Evolutionary conservation across 2,329 filamentous ascomycete genomes (phyloP).

Genomic region (Fusarium verticillioides): DNA sequence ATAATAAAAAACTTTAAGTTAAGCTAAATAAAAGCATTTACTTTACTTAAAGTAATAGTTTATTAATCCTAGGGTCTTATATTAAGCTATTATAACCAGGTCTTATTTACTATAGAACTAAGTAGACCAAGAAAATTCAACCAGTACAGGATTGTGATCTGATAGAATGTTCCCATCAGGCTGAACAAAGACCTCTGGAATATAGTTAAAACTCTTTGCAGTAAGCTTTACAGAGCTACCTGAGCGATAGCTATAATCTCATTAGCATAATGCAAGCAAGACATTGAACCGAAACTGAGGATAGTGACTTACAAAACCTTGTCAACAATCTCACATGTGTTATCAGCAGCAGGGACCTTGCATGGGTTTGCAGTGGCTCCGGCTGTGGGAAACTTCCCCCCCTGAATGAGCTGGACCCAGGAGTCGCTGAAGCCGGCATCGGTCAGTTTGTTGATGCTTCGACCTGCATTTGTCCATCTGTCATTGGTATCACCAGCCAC

Average conservation of each 20-base stretch:
- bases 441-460: slow-evolving; percentile 60
- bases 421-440: slow-evolving; percentile 66
- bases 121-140: slow-evolving; percentile 56
- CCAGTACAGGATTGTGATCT: slow-evolving; percentile 73
- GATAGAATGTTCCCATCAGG: slow-evolving; percentile 65
- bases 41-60: accelerated
- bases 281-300: no score
- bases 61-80: accelerated
- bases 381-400: slow-evolving; percentile 57
- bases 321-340: slow-evolving; percentile 73
- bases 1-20: no score
- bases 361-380: slow-evolving; percentile 58
- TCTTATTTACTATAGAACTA: neutral
- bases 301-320: slow-evolving; percentile 62
- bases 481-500: slow-evolving; percentile 74
- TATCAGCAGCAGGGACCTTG: slow-evolving; percentile 65
- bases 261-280: neutral
- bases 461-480: slow-evolving; percentile 63
- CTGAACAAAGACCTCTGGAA: slow-evolving; percentile 66
- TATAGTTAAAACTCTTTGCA: slow-evolving; percentile 66
- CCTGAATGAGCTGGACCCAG: slow-evolving; percentile 67
- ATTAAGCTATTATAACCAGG: no score
- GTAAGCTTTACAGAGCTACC: slow-evolving; percentile 58
- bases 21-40: neutral
- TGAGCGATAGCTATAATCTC: slow-evolving; percentile 57